Percentiles rank a stretch among this genome's conserved stretches.
These are phyloP conservation scores for Aspergillus cejpii DNA, from an alignment of 2,329 filamentous ascomycete genomes.

Conservation along the genomic window DNA sequence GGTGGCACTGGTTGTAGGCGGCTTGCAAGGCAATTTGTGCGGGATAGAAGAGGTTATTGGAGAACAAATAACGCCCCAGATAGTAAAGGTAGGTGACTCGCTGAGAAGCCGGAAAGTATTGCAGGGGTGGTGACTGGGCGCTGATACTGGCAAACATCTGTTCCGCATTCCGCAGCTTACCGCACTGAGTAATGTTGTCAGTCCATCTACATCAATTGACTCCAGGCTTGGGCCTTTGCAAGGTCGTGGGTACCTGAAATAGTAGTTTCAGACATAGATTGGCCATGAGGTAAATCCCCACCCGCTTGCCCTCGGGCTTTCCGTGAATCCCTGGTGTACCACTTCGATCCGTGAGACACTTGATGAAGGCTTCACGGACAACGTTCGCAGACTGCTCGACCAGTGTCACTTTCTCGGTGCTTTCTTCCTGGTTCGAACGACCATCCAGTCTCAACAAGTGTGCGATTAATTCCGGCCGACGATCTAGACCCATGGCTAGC, in stretches of 20 bases:
- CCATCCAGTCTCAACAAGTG: constrained; percentile 47
- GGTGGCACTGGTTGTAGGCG: constrained; percentile 70
- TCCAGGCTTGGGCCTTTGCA: no score
- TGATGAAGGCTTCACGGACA: constrained; percentile 84
- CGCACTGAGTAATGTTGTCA: constrained; percentile 48
- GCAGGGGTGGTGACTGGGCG: constrained; percentile 71
- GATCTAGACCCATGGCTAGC: constrained; percentile 77
- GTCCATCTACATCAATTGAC: neutral
- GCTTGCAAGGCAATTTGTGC: constrained; percentile 68
- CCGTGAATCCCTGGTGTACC: constrained; percentile 54
- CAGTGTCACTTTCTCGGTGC: constrained; percentile 66
- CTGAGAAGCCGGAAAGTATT: constrained; percentile 75
- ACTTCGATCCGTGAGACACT: constrained; percentile 74
- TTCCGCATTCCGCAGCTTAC: constrained; percentile 73
- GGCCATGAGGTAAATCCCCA: constrained; percentile 84
- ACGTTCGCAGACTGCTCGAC: constrained; percentile 84
- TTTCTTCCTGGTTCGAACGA: constrained; percentile 49
- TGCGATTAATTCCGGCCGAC: constrained; percentile 67
- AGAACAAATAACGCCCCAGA: constrained; percentile 81
- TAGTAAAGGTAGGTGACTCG: constrained; percentile 93
- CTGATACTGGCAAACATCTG: constrained; percentile 87
- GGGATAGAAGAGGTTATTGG: constrained; percentile 73
- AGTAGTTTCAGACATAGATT: constrained; percentile 84
- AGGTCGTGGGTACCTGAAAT: constrained; percentile 59
- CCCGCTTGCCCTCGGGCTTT: constrained; percentile 72